A percentile compares a stretch with the other conserved stretches of the same genome.
phyloP scores from a whole-genome alignment of 345 rosid species.

The Linum trigynum region DNA sequence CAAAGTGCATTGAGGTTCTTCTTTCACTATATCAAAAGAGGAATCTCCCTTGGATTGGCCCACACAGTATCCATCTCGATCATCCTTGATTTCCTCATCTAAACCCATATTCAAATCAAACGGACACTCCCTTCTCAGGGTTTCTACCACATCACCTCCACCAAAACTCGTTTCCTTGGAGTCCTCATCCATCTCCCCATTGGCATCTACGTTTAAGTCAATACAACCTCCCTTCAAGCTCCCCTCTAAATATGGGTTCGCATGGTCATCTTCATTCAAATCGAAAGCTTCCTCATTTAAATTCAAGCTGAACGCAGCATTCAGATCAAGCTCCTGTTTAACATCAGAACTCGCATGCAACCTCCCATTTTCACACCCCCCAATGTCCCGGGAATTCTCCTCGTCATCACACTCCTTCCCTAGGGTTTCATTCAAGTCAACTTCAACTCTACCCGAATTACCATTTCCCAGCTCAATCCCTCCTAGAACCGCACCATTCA shows the following conservation, averaged over 20 bases:
- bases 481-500: constrained; percentile 1
- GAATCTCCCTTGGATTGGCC: constrained; percentile 16
- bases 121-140: constrained; percentile 35
- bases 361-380: constrained; percentile 16
- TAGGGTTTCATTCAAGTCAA: constrained; percentile 36
- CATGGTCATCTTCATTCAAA: constrained; percentile 21
- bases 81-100: constrained; percentile 40
- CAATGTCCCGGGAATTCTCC: constrained; percentile 25
- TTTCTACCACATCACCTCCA: constrained; percentile 14
- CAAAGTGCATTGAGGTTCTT: constrained; percentile 18
- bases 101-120: constrained; percentile 79
- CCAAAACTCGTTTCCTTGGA: constrained; percentile 13
- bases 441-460: constrained; percentile 16
- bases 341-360: constrained; percentile 28
- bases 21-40: constrained; percentile 14
- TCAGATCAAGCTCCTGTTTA: constrained; percentile 43
- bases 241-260: constrained; percentile 16
- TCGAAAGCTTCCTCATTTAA: constrained; percentile 37
- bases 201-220: constrained; percentile 73
- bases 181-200: constrained; percentile 39
- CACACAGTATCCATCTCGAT: constrained; percentile 11
- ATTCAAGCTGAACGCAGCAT: constrained; percentile 52
- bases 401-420: constrained; percentile 15
- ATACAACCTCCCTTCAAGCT: constrained; percentile 30
- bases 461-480: constrained; percentile 3